Conservation (phyloP, 2,329 filamentous ascomycete species). For the Lecanicillium sp. region DNA sequence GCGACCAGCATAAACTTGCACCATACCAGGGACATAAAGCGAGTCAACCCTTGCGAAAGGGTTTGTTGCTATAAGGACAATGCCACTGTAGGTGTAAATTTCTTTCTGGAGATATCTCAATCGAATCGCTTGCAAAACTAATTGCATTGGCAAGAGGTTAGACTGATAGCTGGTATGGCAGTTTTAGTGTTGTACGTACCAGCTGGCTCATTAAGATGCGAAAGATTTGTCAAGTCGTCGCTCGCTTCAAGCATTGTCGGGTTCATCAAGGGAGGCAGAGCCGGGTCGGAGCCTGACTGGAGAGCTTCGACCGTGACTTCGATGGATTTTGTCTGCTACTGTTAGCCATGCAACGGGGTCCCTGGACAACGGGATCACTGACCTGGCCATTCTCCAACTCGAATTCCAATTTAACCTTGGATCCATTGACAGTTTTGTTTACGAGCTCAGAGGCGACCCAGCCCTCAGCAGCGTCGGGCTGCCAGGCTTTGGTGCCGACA, state of each 20-base stretch:
- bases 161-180: constrained; percentile 13
- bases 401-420: constrained; percentile 85
- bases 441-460: constrained; percentile 95
- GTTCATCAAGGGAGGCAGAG: constrained; percentile 92
- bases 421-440: constrained; percentile 75
- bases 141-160: constrained; percentile 19
- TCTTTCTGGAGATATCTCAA: constrained; percentile 97
- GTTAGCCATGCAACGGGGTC: constrained; percentile 14
- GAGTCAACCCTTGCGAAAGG: constrained; percentile 97
- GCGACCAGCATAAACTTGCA: constrained; percentile 98
- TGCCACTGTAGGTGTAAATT: constrained; percentile 99
- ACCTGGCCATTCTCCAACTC: constrained; percentile 91
- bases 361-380: constrained; percentile 16
- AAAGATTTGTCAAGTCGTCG: constrained; percentile 95
- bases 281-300: constrained; percentile 67
- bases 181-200: constrained; percentile 51
- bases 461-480: constrained; percentile 91
- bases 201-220: constrained; percentile 96
- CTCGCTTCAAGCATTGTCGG: constrained; percentile 96
- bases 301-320: constrained; percentile 72
- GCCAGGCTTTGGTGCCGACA: constrained; percentile 95
- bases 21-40: constrained; percentile 97
- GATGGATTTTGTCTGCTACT: constrained; percentile 64
- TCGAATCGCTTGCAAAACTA: constrained; percentile 95
- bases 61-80: constrained; percentile 97